Conservation (phyloP, 306 rosid species). For the Macrotyloma uniflorum region DNA sequence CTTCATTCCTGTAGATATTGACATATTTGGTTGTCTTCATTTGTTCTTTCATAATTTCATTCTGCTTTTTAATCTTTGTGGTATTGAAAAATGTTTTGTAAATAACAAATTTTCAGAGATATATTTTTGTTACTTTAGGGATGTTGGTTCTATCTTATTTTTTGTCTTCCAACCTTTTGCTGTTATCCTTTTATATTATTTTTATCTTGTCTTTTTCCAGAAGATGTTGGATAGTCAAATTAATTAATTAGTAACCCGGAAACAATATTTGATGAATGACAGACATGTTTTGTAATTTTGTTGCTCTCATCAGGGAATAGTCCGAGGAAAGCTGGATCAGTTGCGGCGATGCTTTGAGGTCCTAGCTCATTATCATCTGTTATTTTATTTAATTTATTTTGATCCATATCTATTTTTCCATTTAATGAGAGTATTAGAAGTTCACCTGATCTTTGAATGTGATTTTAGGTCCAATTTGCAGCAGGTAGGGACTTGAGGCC, state of each 20-base stretch:
- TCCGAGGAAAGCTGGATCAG: conserved; percentile 94
- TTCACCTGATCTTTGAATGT: conserved; percentile 34
- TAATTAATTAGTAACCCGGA: neutral
- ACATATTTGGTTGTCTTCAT: neutral
- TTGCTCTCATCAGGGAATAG: conserved; percentile 68
- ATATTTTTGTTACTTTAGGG: neutral
- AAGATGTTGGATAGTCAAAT: neutral
- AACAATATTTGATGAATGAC: neutral
- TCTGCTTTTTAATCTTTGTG: neutral
- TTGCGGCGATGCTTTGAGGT: conserved; percentile 97
- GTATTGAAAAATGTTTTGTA: neutral
- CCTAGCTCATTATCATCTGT: conserved; percentile 26
- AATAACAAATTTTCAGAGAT: neutral
- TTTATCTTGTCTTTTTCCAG: neutral
- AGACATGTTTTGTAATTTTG: neutral
- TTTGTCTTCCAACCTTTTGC: neutral
- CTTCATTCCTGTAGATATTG: neutral
- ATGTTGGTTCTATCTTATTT: neutral
- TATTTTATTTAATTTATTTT: conserved; percentile 1
- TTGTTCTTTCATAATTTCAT: neutral
- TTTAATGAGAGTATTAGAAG: neutral
- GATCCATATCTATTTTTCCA: neutral
- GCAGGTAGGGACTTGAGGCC: conserved; percentile 98
- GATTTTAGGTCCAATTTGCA: conserved; percentile 91
- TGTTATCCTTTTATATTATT: neutral